Base-by-base conservation (phyloP, 495 filamentous ascomycete species). In the Penicillium lividum region DNA sequence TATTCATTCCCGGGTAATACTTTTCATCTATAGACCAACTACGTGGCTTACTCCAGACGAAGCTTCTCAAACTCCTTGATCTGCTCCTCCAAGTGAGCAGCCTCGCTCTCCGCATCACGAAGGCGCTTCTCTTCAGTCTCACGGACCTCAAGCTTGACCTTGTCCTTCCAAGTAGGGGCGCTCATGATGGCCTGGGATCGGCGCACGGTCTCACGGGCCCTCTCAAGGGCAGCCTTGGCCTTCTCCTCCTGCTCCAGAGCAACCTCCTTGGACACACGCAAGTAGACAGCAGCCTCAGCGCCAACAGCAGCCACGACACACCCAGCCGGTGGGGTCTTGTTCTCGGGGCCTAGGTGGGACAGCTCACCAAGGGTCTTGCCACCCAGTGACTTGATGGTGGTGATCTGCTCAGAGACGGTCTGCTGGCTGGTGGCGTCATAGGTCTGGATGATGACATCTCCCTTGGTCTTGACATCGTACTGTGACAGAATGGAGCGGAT, bases 231-330 rank as follows among this genome's bases (percentile, higher is more conserved):
- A 64, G 79, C 82, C 67, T 77, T 76, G 33, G 85, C 85, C 78
- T 88, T 87, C 65, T 77, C 73, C 66, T 87, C 85, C 51, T 77
- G 80, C 60, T 86, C 83, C 16, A 88, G 76, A 53, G 90, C 83
- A 46, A 92, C 84, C 58, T 84, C 84, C 73, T 86, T 87, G 33
- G 76, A 74, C 64, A 92, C 86, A 53, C 87, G 80, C 18, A 93
- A 76, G 74, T 86, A 90, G 54, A 89, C 88, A 33, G 84, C 83
- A 4, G 87, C 86, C 44, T 81, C 73, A 38, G 86, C 76, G 31
- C 84, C 84, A 44, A 91, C 82, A 28, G 86, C 77, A 69, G 84
- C 86, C 22, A 89, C 86, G 8, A 89, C 88, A 66, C 87, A 91
- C 54, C 88, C 89, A 10, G 80, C 72, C 0, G 89, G 89, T 31